Base-by-base conservation (phyloP, 768 basidiomycete genomes). In the Psilocybe azurescens region DNA sequence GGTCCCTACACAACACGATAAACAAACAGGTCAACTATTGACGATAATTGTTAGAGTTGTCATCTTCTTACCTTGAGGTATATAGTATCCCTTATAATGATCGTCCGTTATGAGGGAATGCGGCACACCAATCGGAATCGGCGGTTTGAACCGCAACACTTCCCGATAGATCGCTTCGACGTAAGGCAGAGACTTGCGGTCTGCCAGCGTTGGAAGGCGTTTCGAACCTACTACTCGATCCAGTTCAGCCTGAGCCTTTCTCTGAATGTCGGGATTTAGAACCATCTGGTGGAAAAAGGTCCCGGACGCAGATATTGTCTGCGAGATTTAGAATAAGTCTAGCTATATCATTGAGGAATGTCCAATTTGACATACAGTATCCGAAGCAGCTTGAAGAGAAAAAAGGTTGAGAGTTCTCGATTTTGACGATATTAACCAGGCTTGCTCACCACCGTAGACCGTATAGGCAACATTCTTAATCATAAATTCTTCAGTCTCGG, bases 181-280 rank as follows among this genome's bases (percentile, higher is more conserved):
- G 32, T 70, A 77, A 3, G 75, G 73, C n/a, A 75, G 53, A 29
- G 63, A 56, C 1, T 49, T 28, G 11, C 61, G 59, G 56, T 76
- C 74, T 10, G 63, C 62, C 29, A 68, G 66, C 1, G 62, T 65
- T 2, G 71, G 67, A 16, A 77, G 62, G 1, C 75, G 64, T 11
- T 70, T 65, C 2, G 65, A 14, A 49, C 55, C 76, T 11, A 74
- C 56, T 11, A 75, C 64, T 0, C 60, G 38, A 60, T 77, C 74
- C 16, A 78, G 62, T 59, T 77, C 77, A 9, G 52, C 59, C 60
- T 75, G 77, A 9, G 73, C 76, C 48, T 70, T 73, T 32, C 48
- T 65, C 61, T 75, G 74, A 0, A 68, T 65, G 0, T 76, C 68
- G 0, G 76, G 76, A 61, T 72, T 60, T 8, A 64, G 53, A 3